Conservation (phyloP, 495 filamentous ascomycete genomes). For the Lophiostoma macrostomum region DNA sequence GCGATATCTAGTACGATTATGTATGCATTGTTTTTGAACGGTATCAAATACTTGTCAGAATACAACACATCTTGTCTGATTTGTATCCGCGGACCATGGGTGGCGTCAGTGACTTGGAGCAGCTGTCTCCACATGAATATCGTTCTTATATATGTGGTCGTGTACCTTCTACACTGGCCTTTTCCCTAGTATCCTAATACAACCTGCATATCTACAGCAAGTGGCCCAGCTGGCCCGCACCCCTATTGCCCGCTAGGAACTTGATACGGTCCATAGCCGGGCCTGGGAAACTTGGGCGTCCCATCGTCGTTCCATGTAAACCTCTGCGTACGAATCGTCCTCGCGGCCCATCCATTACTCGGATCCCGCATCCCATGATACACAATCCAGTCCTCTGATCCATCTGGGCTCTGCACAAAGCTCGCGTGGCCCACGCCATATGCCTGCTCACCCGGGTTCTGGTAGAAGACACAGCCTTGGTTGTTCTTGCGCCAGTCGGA, state of each 20-base stretch:
- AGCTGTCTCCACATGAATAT: no score
- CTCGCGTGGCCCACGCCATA: constrained; percentile 52
- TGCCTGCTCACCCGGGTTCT: constrained; percentile 44
- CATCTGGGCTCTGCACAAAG: constrained; percentile 48
- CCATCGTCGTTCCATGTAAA: constrained; percentile 44
- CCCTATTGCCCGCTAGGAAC: constrained; percentile 40
- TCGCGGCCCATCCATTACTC: constrained; percentile 39
- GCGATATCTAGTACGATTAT: no score
- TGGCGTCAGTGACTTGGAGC: no score
- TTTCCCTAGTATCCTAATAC: no score
- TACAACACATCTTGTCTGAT: no score
- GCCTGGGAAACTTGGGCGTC: constrained; percentile 40
- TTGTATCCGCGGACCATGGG: no score
- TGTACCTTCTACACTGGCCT: no score
- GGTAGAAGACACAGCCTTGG: constrained; percentile 50
- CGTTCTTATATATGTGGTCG: no score
- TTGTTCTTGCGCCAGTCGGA: constrained; percentile 48
- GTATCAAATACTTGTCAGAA: no score
- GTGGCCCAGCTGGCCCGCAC: no score
- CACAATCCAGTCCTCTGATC: constrained; percentile 48
- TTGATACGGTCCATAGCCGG: constrained; percentile 43
- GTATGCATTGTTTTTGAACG: no score
- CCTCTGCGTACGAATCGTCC: constrained; percentile 43
- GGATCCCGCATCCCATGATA: constrained; percentile 49
- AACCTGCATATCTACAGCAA: no score